Base-by-base conservation (phyloP, 768 basidiomycete genomes). In the Suillus luteus region DNA sequence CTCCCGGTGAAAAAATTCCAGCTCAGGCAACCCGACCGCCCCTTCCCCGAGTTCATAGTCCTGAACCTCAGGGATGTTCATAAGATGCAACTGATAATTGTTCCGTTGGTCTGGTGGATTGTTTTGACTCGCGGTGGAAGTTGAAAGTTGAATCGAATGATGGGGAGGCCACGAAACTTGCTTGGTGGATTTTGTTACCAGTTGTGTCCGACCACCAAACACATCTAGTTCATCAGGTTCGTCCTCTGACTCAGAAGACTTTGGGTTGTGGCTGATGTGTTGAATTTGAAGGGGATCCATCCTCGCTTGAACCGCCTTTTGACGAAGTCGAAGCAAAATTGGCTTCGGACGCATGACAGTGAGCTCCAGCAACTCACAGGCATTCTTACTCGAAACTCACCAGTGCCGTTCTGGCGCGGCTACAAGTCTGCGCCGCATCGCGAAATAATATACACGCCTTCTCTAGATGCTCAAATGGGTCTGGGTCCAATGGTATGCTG, bases 341-440 rank as follows among this genome's bases (percentile, higher is more conserved):
- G 82, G 80, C 84, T 85, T 62, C 33, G 40, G 7, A 57, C 43
- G 27, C 27, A 48, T 38, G 14, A 61, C 31, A 63, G 11, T 51
- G 12, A 38, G 7, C 3, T 19, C 9, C 8, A 41, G 54, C 60
- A n/a, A 5, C 24, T 31, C 11, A 41, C 22, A 58, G 11, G 27
- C 27, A 58, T 17, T 27, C 65, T 38, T 52, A 12, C 38, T 37
- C 59, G 9, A 43, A 24, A 67, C 77, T 67, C 60, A 85, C 85
- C 75, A 83, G 67, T 19, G 83, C 83, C 62, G 74, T 76, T 15
- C 80, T 81, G 35, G 85, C 85, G n/a, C 84, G 80, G 62, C 70
- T 80, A 62, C 80, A 84, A 10, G 75, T 79, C 64, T 78, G 70
- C 14, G 84, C 79, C 12, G 82, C 83, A 33, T 68, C 71, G 17